Conservation (phyloP, 73 alveolate species). For the Tetrahymena elliotti region DNA sequence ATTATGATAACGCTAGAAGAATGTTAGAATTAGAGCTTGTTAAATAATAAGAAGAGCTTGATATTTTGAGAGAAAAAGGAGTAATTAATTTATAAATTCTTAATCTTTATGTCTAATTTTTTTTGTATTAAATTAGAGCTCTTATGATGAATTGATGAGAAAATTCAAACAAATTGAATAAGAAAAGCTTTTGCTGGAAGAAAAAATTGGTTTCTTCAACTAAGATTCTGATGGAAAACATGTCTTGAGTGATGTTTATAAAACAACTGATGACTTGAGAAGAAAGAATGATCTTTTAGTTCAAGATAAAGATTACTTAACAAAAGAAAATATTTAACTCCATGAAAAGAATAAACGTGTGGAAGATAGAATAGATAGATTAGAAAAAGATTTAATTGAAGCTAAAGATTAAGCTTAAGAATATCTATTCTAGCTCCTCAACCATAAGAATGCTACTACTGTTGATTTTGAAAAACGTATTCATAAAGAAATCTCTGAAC, state of each 20-base stretch:
- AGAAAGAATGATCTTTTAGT: slow-evolving; percentile 62
- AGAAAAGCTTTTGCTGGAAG: slow-evolving; percentile 41
- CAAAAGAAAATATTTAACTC: slow-evolving; percentile 47
- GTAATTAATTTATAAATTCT: not conserved
- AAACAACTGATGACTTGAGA: slow-evolving; percentile 33
- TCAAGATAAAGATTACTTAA: slow-evolving; percentile 67
- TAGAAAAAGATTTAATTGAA: slow-evolving; percentile 61
- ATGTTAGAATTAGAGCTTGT: slow-evolving; percentile 31
- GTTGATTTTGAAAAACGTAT: slow-evolving; percentile 49
- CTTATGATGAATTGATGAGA: slow-evolving; percentile 41
- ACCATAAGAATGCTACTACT: slow-evolving; percentile 54
- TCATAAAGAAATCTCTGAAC: slow-evolving; percentile 59
- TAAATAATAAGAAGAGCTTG: slow-evolving; percentile 20
- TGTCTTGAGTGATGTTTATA: slow-evolving; percentile 12
- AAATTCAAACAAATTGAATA: slow-evolving; percentile 30
- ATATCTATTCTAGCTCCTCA: slow-evolving; percentile 63
- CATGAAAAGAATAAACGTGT: slow-evolving; percentile 63
- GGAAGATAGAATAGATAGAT: slow-evolving; percentile 73
- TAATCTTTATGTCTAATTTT: not conserved
- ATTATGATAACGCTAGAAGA: slow-evolving; percentile 39
- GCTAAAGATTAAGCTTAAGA: slow-evolving; percentile 65
- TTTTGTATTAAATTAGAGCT: not conserved
- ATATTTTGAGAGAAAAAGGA: slow-evolving; percentile 39
- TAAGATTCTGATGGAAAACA: slow-evolving; percentile 10
- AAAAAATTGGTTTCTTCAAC: slow-evolving; percentile 31